Evolutionary conservation across 352 stramenopile species (phyloP), one percentile per base, ranked within the genome.

Genomic region (Saprolegnia diclina): DNA sequence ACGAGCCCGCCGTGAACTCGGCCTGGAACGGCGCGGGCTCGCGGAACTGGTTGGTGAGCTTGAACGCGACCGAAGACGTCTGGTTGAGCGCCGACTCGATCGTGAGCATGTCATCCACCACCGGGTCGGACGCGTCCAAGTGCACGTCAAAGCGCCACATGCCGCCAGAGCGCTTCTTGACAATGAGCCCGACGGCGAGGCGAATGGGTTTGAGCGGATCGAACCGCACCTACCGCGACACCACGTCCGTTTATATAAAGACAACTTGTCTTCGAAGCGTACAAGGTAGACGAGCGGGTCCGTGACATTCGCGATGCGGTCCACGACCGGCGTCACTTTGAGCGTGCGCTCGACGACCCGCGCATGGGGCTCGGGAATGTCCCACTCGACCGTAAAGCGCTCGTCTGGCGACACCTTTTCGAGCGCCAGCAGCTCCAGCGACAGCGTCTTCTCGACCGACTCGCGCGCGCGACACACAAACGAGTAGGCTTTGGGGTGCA

Each of bases 21-120:
- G 92, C 92, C 11, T 82, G 57, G 72, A 97, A 98, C 5, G 74
- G 66, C 11, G 87, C 78, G 0, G 75, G 37, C 21, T 89, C 73
- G 42, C 85, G 79, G 29, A 96, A 96, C 61, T 94, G 83, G 74
- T 97, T 98, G 21, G 79, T 82, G 10, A 98, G 73, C 46, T 88
- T 82, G 71, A 98, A 97, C 7, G 78, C 77, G 22, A 97, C 77
- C 29, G 79, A 92, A 13, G 86, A 88, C 7, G 86, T 93, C 57
- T 93, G 82, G 56, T 95, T 90, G 10, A 98, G 67, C 35, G 64
- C 85, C 6, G 92, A 93, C 71, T 96, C 87, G 45, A 98, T 91
- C 0, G 81, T 79, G 32, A 98, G 81, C 26, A 87, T 72, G 52
- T 98, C 92, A 71, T 98, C 92, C 0, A 95, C 74, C 0, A 77